These are phyloP conservation scores for Penicillium occitanis DNA, from an alignment of 2,329 filamentous ascomycete genomes.

Conservation along the genomic window DNA sequence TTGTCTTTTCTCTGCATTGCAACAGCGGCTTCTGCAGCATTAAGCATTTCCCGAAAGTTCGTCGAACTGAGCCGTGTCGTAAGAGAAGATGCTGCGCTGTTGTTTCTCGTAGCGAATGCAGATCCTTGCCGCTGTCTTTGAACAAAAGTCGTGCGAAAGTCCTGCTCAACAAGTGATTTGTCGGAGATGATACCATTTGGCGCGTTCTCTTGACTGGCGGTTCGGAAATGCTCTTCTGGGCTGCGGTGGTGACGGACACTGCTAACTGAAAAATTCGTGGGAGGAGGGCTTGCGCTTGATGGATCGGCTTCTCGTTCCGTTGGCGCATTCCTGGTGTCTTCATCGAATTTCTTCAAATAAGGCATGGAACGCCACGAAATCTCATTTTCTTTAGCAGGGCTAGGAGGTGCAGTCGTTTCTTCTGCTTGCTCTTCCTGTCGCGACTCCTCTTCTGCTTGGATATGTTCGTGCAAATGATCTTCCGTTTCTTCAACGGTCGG, in stretches of 20 bases:
- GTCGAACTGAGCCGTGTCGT: slow-evolving; percentile 20
- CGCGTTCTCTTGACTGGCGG: neutral
- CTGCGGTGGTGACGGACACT: slow-evolving; percentile 24
- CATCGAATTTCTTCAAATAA: slow-evolving; percentile 12
- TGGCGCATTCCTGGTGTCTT: slow-evolving; percentile 1
- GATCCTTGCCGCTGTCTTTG: slow-evolving; percentile 31
- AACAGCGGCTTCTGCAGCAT: slow-evolving; percentile 3
- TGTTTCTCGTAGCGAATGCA: slow-evolving; percentile 23
- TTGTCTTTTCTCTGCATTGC: slow-evolving; percentile 3
- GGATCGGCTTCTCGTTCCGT: neutral
- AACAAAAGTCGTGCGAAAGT: slow-evolving; percentile 41
- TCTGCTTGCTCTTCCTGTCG: neutral
- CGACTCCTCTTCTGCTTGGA: neutral
- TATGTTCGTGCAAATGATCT: neutral
- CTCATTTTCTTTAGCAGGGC: slow-evolving; percentile 5
- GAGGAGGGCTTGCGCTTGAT: slow-evolving; percentile 20
- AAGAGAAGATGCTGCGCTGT: slow-evolving; percentile 18
- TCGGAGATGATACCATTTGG: neutral
- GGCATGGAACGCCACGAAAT: slow-evolving; percentile 16
- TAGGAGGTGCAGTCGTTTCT: neutral
- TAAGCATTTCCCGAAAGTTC: slow-evolving; percentile 18
- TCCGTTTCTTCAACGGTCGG: slow-evolving; percentile 15
- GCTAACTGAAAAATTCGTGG: slow-evolving; percentile 20
- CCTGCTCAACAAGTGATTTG: slow-evolving; percentile 36
- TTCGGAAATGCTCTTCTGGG: slow-evolving; percentile 23